Base-by-base conservation (phyloP, 2,329 filamentous ascomycete genomes). In the Penicillium sp. region DNA sequence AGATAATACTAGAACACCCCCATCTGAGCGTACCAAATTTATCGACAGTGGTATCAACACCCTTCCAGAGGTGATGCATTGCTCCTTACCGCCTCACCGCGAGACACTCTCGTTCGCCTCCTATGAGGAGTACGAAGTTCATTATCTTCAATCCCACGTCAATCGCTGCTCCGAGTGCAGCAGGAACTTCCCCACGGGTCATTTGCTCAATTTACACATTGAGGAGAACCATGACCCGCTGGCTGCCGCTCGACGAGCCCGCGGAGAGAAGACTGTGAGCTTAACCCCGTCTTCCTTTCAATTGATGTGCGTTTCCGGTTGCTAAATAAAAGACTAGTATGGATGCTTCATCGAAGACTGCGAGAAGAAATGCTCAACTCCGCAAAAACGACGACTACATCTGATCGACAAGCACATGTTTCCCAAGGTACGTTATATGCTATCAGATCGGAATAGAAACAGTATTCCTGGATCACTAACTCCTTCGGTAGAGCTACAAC, bases 391-490 rank as follows among this genome's bases (percentile, higher is more conserved):
- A 41, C 83, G 90, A 32, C 84, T 90, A 70, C 93, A 99, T 77
- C 80, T 96, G 61, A 90, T 96, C 62, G 92, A 96, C 78, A 97
- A 96, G 76, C 94, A 99, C 73, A 82, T 87, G 75, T 99, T 94
- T 68, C 93, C 92, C 10, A 85, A 84, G 69, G 77, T 79, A 67
- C 57, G 68, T 18, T 18, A 29, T 26, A 45, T 27, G 16, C 11
- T 23, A 23, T 35, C 26, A n/a, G n/a, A n/a, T n/a, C n/a, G n/a
- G n/a, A n/a, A 9, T 8, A 13, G 13, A n/a, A 29, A n/a, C 7
- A 30, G 8, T 7, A 11, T 8, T 27, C 35, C 11, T 18, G 38
- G 5, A 14, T 29, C 13, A 23, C 56, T 58, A 13, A 58, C 19
- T 30, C 8, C 13, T 47, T 29, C 7, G n/a, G 1, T 65, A 79